A percentile compares a stretch with the other conserved stretches of the same genome.
Evolutionary conservation across 176 grass and related monocot genomes (phyloP).

Genomic region (Zea luxurians): DNA sequence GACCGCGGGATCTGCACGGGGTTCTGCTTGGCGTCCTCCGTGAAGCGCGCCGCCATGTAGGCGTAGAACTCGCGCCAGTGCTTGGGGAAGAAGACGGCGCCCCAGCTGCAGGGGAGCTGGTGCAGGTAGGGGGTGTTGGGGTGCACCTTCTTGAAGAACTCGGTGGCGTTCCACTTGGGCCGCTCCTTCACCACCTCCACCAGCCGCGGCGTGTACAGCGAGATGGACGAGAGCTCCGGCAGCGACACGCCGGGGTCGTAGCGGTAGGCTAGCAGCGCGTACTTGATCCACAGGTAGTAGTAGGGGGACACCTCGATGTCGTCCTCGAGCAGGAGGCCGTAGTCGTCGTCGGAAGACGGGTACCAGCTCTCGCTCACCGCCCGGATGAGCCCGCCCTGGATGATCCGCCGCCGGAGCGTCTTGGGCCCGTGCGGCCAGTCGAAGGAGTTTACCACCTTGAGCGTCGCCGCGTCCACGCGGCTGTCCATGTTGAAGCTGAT

Average conservation of each 20-base stretch:
- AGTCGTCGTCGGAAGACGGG: slow-evolving; percentile 73
- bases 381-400: slow-evolving; percentile 91
- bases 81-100: slow-evolving; percentile 98
- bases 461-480: slow-evolving; percentile 73
- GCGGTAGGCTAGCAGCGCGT: slow-evolving; percentile 77
- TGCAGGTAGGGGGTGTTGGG: slow-evolving; percentile 93
- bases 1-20: slow-evolving; percentile 87
- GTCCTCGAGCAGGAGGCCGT: slow-evolving; percentile 89
- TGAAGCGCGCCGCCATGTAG: slow-evolving; percentile 84
- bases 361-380: slow-evolving; percentile 99
- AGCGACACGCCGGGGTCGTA: slow-evolving; percentile 75
- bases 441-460: slow-evolving; percentile 58
- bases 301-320: slow-evolving; percentile 98
- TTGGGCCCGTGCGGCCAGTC: slow-evolving; percentile 79
- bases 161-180: slow-evolving; percentile 77
- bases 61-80: slow-evolving; percentile 99
- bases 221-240: slow-evolving; percentile 87
- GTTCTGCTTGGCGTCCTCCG: slow-evolving; percentile 85
- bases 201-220: slow-evolving; percentile 90
- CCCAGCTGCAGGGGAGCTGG: slow-evolving; percentile 99
- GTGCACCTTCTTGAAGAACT: slow-evolving; percentile 67
- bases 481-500: slow-evolving; percentile 99
- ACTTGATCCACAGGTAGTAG: slow-evolving; percentile 98
- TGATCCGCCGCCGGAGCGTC: slow-evolving; percentile 75
- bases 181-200: slow-evolving; percentile 91